phyloP scores from a whole-genome alignment of 2,329 filamentous ascomycete species.

The Fusarium sp. region DNA sequence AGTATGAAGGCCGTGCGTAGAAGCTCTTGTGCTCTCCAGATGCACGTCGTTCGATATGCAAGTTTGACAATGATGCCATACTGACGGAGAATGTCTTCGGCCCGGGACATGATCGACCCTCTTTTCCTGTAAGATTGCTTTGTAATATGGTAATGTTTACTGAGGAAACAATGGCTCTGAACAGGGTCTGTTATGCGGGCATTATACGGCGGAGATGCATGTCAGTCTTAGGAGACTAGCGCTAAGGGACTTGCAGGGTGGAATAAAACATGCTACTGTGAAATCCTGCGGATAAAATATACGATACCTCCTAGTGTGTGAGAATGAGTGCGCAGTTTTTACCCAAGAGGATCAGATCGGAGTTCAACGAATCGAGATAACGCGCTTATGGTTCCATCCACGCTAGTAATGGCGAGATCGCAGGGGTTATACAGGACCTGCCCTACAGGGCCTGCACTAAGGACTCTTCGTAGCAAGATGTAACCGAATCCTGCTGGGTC shows the following conservation, averaged over 20 bases:
- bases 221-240: neutral
- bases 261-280: neutral
- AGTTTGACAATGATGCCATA: neutral
- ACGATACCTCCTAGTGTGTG: neutral
- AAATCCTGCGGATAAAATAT: neutral
- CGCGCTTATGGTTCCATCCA: neutral
- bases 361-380: neutral
- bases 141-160: neutral
- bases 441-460: neutral
- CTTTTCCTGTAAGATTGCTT: neutral
- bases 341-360: neutral
- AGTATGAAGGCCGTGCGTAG: neutral
- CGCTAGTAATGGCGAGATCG: slow-evolving; percentile 2
- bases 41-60: neutral
- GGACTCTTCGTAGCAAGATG: slow-evolving; percentile 1
- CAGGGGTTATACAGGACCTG: neutral
- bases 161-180: neutral
- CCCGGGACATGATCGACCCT: neutral
- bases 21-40: neutral
- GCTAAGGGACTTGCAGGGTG: neutral
- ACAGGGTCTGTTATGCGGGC: neutral
- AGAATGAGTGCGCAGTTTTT: neutral
- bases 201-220: neutral
- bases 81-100: neutral
- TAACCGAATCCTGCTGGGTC: neutral